phyloP scores from a whole-genome alignment of 106 monocot genomes.

The Acorus gramineus region DNA sequence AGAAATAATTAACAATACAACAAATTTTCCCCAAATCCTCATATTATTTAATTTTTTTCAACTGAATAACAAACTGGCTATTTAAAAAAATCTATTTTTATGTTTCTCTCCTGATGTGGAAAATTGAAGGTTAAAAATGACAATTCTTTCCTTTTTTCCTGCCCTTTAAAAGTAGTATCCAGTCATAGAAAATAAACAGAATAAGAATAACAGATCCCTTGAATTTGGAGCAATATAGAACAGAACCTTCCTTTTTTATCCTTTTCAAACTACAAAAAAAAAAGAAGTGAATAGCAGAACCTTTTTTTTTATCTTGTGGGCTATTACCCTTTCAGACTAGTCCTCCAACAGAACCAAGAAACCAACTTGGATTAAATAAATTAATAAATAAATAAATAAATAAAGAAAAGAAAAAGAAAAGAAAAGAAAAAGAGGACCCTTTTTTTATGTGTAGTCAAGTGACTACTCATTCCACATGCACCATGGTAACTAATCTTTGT shows the following conservation, averaged over 20 bases:
- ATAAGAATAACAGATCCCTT: background rate
- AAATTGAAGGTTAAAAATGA: too few relatives aligned
- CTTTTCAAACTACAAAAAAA: slow-evolving; percentile 11
- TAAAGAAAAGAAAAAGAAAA: slow-evolving; percentile 8
- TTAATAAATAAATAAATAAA: slow-evolving; percentile 14
- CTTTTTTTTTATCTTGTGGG: slow-evolving; percentile 14
- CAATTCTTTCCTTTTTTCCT: too few relatives aligned
- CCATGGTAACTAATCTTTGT: too few relatives aligned
- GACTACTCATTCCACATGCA: too few relatives aligned
- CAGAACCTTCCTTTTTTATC: slow-evolving; percentile 14
- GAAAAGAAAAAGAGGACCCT: too few relatives aligned
- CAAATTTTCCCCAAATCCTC: too few relatives aligned
- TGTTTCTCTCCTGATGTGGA: too few relatives aligned
- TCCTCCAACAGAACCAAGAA: slow-evolving; percentile 4
- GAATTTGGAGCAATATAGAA: slow-evolving; percentile 17
- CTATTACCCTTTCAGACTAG: slow-evolving; percentile 10
- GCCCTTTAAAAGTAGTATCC: slow-evolving; percentile 7
- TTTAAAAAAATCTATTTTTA: too few relatives aligned
- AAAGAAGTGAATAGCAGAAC: slow-evolving; percentile 3
- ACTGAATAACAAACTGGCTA: too few relatives aligned
- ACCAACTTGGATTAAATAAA: slow-evolving; percentile 1
- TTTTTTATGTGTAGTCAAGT: too few relatives aligned
- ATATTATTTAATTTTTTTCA: too few relatives aligned
- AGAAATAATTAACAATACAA: too few relatives aligned
- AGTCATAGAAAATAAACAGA: background rate